These are phyloP conservation scores for Neonectria coccinea DNA, from an alignment of 2,329 filamentous ascomycete species.

Conservation along the genomic window DNA sequence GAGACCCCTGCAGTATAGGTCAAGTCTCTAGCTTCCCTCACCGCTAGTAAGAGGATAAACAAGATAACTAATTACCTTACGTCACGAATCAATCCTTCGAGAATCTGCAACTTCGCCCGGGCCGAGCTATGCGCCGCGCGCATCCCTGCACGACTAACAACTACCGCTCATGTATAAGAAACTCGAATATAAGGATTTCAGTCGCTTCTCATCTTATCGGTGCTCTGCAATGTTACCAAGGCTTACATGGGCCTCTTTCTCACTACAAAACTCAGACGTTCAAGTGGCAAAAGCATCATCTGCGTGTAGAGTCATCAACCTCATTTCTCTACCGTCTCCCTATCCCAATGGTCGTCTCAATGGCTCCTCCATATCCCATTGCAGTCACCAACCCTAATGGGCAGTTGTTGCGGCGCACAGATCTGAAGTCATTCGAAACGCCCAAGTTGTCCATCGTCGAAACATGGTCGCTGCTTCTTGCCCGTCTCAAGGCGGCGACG, in stretches of 20 bases:
- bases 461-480: slow-evolving; percentile 18
- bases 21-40: slow-evolving; percentile 8
- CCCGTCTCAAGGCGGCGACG: slow-evolving; percentile 19
- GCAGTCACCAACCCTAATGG: slow-evolving; percentile 12
- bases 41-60: slow-evolving; percentile 10
- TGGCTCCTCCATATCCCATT: slow-evolving; percentile 14
- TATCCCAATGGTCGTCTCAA: slow-evolving; percentile 2
- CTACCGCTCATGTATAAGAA: slow-evolving; percentile 9
- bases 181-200: slow-evolving; percentile 18
- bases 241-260: background rate
- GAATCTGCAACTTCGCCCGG: slow-evolving; percentile 3
- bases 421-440: slow-evolving; percentile 7
- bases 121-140: background rate
- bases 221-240: slow-evolving; percentile 1
- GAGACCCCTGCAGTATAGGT: background rate
- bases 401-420: slow-evolving; percentile 8
- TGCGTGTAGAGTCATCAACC: background rate
- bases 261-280: background rate
- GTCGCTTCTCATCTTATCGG: background rate
- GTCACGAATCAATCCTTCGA: background rate
- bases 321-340: background rate
- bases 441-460: slow-evolving; percentile 26
- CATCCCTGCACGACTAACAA: slow-evolving; percentile 3
- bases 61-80: background rate
- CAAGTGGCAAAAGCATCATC: background rate